phyloP scores from a whole-genome alignment of 2,329 filamentous ascomycete genomes.

The Apiospora koreana region DNA sequence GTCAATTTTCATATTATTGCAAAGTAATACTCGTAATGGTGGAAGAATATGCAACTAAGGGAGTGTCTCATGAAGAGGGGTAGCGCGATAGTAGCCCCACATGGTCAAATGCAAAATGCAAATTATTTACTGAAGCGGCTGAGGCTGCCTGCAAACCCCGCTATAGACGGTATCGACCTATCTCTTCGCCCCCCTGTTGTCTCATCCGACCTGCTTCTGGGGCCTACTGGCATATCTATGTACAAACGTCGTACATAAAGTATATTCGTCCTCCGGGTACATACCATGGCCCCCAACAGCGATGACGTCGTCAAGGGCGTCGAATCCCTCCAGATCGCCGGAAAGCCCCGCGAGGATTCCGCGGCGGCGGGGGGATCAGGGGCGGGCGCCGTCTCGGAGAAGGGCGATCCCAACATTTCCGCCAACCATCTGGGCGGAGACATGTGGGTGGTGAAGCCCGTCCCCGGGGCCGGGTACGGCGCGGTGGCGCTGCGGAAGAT shows the following conservation, averaged over 20 bases:
- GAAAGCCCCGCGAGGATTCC: background rate
- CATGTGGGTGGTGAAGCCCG: constrained; percentile 8
- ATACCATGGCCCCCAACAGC: background rate
- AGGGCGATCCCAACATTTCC: background rate
- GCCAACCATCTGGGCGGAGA: constrained; percentile 7
- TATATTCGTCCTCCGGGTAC: background rate
- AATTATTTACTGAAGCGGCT: constrained; percentile 1
- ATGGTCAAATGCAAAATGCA: background rate
- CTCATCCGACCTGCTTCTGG: background rate
- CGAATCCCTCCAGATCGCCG: background rate
- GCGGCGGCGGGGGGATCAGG: background rate
- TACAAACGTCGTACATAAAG: background rate
- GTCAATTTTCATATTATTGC: background rate
- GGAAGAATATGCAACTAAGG: background rate
- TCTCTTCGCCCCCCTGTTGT: background rate
- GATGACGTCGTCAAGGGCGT: background rate
- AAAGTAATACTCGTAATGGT: background rate
- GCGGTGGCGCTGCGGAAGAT: constrained; percentile 25
- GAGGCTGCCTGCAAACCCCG: background rate
- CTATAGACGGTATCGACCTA: background rate
- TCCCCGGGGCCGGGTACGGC: constrained; percentile 23
- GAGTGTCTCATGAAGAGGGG: background rate
- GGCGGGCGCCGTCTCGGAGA: background rate
- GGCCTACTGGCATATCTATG: background rate
- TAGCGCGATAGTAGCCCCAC: background rate